Conservation (phyloP, 2,329 filamentous ascomycete genomes). For the Sporothrix humicola region DNA sequence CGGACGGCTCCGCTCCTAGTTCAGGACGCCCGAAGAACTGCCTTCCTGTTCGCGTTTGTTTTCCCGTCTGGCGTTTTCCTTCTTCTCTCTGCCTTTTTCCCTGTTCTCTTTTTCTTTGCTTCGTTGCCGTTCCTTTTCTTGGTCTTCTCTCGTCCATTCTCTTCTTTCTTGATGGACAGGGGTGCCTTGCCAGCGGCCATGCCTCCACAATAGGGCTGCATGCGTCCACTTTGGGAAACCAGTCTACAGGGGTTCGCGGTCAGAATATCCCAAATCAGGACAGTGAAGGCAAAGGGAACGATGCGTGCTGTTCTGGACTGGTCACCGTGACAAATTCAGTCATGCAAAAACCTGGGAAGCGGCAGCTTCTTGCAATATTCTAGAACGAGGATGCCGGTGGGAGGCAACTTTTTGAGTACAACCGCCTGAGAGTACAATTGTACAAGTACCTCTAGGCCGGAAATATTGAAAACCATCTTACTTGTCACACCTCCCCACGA, state of each 20-base stretch:
- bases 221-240: slow-evolving; percentile 8
- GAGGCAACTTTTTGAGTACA: background rate
- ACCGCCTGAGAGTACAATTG: no score
- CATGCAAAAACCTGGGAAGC: no score
- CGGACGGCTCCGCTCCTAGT: background rate
- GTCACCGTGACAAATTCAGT: no score
- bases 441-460: no score
- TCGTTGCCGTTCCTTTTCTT: background rate
- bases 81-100: background rate
- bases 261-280: background rate
- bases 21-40: background rate
- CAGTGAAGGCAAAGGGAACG: background rate
- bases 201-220: slow-evolving; percentile 27
- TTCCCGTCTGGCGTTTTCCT: background rate
- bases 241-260: slow-evolving; percentile 9
- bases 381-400: no score
- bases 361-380: background rate
- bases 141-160: no score
- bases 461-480: background rate
- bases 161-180: background rate
- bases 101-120: background rate
- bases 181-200: slow-evolving; percentile 6
- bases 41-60: background rate
- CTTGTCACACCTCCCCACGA: background rate
- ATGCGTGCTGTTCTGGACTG: background rate